Evolutionary conservation across 768 basidiomycete genomes (phyloP), one percentile per base, ranked within the genome.

Genomic region (Hericium erinaceus): DNA sequence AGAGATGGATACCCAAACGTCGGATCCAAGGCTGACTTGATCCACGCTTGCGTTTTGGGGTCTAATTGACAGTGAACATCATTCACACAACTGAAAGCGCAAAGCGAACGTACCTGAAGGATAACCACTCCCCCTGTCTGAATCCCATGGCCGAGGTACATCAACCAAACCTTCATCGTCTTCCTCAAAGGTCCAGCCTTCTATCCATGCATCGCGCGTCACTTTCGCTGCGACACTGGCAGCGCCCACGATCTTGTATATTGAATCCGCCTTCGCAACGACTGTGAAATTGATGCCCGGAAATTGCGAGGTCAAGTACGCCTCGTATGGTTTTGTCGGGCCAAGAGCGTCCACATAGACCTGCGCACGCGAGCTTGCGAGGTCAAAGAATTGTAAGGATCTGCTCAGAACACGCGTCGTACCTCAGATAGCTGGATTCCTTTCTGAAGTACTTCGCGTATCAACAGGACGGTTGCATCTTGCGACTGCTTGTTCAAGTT

Each of bases 181-280:
- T 65, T 92, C 90, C 69, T 89, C 83, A 61, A 85, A 95, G 10
- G 76, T 66, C 95, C 95, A 98, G 3, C 78, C 78, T 59, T 95
- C 87, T 18, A 98, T 76, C 70, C 92, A 93, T 7, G 87, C 83
- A 66, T 98, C 95, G 57, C 95, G 78, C 0, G 95, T 98, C 26
- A 95, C 94, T 72, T 99, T 99, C 2, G 97, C 97, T 2, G 93
- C 93, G n/a, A 98, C 92, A 68, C 91, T 93, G 1, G 95, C 97
- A 6, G 97, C 97, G 20, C 92, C 88, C 58, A 99, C 97, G 59
- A 99, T 95, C 66, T 94, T 97, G 79, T 83, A 99, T 60, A 90
- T 84, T n/a, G 86, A 85, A 67, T 99, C 97, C 15, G 97, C 97
- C 71, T 99, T 98, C 26, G 84, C 82, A 10, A 85, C 80, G 22